Conservation (phyloP, 2,329 filamentous ascomycete species). For the Exophiala mesophila region DNA sequence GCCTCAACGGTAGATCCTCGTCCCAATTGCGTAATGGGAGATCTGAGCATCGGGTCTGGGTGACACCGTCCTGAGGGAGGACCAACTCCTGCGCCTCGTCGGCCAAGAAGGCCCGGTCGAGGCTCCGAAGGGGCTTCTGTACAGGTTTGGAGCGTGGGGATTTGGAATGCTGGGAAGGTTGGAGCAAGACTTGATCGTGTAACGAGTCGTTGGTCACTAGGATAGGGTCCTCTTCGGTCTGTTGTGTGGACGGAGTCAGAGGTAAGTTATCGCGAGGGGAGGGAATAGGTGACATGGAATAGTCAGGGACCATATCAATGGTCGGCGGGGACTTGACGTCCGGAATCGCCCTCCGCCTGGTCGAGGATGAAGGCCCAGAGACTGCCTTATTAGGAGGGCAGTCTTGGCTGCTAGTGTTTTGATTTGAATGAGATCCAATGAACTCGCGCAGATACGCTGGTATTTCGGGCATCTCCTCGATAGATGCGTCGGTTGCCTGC, state of each 20-base stretch:
- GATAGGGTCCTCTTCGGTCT: background rate
- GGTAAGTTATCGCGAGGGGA: conserved; percentile 11
- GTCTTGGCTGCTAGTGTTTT: background rate
- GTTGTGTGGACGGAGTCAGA: conserved; percentile 4
- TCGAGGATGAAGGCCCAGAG: background rate
- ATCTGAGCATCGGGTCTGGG: conserved; percentile 1
- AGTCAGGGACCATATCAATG: conserved; percentile 9
- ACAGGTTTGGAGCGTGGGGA: background rate
- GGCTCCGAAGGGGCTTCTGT: background rate
- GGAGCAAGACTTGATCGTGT: background rate
- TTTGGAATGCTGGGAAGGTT: background rate
- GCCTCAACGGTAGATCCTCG: background rate
- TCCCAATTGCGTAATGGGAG: conserved; percentile 4
- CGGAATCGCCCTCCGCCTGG: background rate
- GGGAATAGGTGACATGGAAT: conserved; percentile 9
- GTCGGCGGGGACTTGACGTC: background rate
- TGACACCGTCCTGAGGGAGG: conserved; percentile 8
- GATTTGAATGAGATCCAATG: background rate
- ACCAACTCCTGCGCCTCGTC: conserved; percentile 23
- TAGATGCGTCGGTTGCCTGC: background rate
- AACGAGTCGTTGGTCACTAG: background rate
- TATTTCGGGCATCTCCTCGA: conserved; percentile 1
- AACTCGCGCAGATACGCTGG: background rate
- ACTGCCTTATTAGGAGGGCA: background rate
- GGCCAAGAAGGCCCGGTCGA: conserved; percentile 20